Base-by-base conservation (phyloP, 2,329 filamentous ascomycete genomes). In the Fusarium chlamydosporum region DNA sequence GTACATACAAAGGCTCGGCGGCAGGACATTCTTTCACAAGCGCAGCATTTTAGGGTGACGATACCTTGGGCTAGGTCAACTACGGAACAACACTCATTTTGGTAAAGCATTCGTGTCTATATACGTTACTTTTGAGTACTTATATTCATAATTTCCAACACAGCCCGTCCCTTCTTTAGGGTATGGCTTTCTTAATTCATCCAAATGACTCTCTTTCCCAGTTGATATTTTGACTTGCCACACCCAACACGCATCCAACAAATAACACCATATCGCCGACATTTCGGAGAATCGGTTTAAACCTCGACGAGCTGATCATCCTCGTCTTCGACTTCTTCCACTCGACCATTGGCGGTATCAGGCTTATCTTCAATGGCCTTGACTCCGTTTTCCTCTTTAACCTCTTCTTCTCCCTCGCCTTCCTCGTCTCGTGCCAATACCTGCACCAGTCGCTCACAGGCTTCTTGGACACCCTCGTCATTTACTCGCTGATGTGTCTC, bases 371-470 rank as follows among this genome's bases (percentile, higher is more conserved):
- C 59, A 5, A 61, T 61, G 2, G 56, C 79, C 52, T 82, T 75
- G 46, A 72, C 74, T 40, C 80, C 82, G 6, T 70, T 53, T 26
- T 48, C 60, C 23, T 37, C 79, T 51, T 82, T 75, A 41, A 71
- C 75, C 43, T 80, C 82, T 5, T 70, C 76, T 15, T 80, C 82
- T 8, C 70, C 76, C 10, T 80, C 82, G 5, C 70, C 75, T 9
- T 81, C 89, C 76, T 96, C 94, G 43, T 94, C 92, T 57, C 92
- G 85, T 89, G 94, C 93, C 64, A 97, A 78, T 8, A 97, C 89
- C 76, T 99, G 93, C 46, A 99, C 96, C 53, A 98, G 77, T 58
- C 96, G 86, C 78, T 98, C 96, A 74, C 92, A 97, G 1, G 89
- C 92, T 72, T 97, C 94, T 69, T 87, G 85, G 4, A 98, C 92